Conservation (phyloP, 1,284 basidiomycete genomes). For the Leccinum solheimii region DNA sequence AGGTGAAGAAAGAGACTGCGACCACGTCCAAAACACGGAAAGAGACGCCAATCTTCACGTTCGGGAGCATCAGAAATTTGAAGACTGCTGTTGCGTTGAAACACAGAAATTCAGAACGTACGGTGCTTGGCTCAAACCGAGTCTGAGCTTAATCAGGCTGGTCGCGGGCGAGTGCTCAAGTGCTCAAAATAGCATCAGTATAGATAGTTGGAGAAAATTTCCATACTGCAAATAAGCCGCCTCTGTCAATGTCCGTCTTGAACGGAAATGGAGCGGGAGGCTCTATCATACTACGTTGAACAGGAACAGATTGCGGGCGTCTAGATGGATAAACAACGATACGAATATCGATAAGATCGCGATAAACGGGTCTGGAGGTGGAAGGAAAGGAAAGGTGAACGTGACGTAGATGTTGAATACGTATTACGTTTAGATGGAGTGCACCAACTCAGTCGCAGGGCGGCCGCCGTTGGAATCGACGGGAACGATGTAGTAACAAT, state of each 20-base stretch:
- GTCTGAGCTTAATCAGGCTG: not conserved
- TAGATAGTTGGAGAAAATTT: no score
- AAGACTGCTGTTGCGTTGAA: not conserved
- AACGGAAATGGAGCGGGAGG: not conserved
- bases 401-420: not conserved
- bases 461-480: no score
- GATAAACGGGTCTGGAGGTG: not conserved
- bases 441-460: no score
- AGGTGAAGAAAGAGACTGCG: conserved; percentile 21
- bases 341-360: not conserved
- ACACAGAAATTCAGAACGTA: not conserved
- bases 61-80: not conserved
- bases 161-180: no score
- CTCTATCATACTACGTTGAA: not conserved
- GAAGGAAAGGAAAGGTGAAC: not conserved
- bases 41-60: not conserved
- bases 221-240: no score
- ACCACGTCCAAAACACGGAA: conserved; percentile 7
- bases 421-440: no score
- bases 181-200: no score
- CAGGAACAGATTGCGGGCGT: not conserved
- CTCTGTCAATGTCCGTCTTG: no score
- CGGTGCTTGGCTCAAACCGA: not conserved
- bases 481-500: no score
- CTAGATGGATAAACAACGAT: not conserved